Evolutionary conservation across 768 basidiomycete species (phyloP), one percentile per base, ranked within the genome.

Genomic region (Boletus coccyginus): DNA sequence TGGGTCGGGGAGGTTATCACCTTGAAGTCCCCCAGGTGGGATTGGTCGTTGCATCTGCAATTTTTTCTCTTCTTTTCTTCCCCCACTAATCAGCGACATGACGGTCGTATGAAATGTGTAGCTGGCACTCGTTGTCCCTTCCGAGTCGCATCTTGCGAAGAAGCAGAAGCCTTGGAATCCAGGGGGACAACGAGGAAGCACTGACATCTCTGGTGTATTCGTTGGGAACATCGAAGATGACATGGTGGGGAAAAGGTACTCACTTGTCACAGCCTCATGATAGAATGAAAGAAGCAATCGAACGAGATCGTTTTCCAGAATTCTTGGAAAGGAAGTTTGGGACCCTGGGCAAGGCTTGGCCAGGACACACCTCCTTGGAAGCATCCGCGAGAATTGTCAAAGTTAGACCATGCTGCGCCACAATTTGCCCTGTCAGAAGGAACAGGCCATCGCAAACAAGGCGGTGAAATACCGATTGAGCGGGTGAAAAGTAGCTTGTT

Each of bases 1-100:
- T n/a, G n/a, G n/a, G n/a, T n/a, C n/a, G n/a, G n/a, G n/a, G 76
- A 58, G 82, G 86, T 48, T 84, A 82, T 72, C 84, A 85, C 62
- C 78, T 85, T 59, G 83, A 80, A 63, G n/a, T 85, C 5, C 70
- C 86, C 48, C 86, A 86, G 2, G 82, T 83, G 35, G 36, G 71
- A 62, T 41, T 11, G 41, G n/a, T 35, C 14, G 1, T 21, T 27
- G 6, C 9, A 5, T 16, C 29, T 27, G 21, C 4, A 3, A 6
- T 12, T 17, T 24, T 40, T 24, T 17, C 35, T 19, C 17, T 8
- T 32, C 12, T 14, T 12, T 17, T 35, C n/a, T 14, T n/a, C 19
- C 46, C 29, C 27, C 51, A 12, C 35, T 51, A 27, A 58, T 6
- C 21, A 32, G 16, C 40, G 41, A 10, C 32, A 31, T 46, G 33